phyloP scores from a whole-genome alignment of 2,329 filamentous ascomycete species.

The Aureobasidium pullulans region DNA sequence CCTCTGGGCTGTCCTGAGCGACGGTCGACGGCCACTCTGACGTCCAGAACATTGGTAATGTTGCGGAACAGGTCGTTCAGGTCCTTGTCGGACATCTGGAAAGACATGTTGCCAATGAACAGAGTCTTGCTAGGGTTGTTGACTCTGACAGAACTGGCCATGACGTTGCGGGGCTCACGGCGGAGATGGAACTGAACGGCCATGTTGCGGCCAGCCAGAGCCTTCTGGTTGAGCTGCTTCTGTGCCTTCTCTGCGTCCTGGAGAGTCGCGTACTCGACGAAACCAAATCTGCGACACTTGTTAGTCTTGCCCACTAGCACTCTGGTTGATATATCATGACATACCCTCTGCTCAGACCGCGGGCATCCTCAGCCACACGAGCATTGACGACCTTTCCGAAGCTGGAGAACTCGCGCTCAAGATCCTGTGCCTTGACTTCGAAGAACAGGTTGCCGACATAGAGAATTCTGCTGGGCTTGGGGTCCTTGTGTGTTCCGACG shows the following conservation, averaged over 20 bases:
- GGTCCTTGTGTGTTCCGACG: constrained; percentile 16
- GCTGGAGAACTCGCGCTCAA: constrained; percentile 52
- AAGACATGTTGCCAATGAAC: constrained; percentile 81
- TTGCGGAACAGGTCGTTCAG: constrained; percentile 69
- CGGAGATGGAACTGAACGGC: constrained; percentile 52
- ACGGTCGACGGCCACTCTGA: constrained; percentile 76
- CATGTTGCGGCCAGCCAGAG: constrained; percentile 58
- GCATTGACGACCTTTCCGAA: constrained; percentile 49
- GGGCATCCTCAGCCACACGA: constrained; percentile 53
- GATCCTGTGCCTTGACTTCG: constrained; percentile 55
- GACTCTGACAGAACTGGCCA: not conserved
- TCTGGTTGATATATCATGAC: constrained; percentile 16
- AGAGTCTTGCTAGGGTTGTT: constrained; percentile 54
- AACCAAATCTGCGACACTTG: constrained; percentile 50
- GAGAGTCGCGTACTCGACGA: constrained; percentile 51
- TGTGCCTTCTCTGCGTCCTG: constrained; percentile 51
- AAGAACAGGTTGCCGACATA: constrained; percentile 66
- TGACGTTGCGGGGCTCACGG: constrained; percentile 18
- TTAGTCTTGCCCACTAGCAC: not conserved
- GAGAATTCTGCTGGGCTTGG: constrained; percentile 39
- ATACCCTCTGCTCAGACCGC: constrained; percentile 64
- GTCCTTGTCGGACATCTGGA: constrained; percentile 76
- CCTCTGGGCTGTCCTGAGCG: constrained; percentile 73
- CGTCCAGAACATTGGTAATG: constrained; percentile 62
- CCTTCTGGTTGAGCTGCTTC: constrained; percentile 49